Base-by-base conservation (phyloP, 306 rosid species). In the Abrus pulchellus region DNA sequence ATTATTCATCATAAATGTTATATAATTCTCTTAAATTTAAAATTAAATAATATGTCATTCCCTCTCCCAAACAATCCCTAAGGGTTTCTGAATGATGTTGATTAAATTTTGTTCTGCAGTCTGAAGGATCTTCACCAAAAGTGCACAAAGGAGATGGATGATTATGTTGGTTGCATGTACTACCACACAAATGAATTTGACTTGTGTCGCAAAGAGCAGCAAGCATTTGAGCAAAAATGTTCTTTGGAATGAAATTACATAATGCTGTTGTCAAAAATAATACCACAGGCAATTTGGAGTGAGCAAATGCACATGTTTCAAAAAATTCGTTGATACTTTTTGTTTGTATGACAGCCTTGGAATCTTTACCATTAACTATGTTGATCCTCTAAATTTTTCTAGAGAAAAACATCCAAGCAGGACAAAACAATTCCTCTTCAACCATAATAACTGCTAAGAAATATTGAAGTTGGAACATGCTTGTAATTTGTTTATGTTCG, bases 131-230 rank as follows among this genome's bases (percentile, higher is more conserved):
- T 93, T 56, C 99, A 90, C 79, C 94, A 87, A 59, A 89, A 84
- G 79, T 96, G 99, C 91, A 92, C 99, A 0, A 93, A 88, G 54
- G 98, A 96, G 93, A 93, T 96, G 99, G 94, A 93, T 71, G 90
- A 64, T 0, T 95, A 89, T 29, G 98, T 88, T 1, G 98, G 98
- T 40, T 95, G 99, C 93, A 88, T 95, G 97, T 95, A 95, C 86
- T 93, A 95, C 87, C 83, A 90, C 57, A 96, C 99, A 29, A 96
- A 93, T 47, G 99, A 96, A 80, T 96, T 93, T 20, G 99, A 96
- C 79, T 80, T 93, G 53, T 95, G 99, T 80, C 99, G 97, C 88
- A 93, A 91, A 90, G 93, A 93, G 96, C 97, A 95, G 85, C 71
- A 91, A 82, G 90, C 83, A 50, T 95, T 93, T 12, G 97, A 90